These are phyloP conservation scores for Annona squamosa DNA, from an alignment of 164 flowering plant genomes.

Conservation along the genomic window DNA sequence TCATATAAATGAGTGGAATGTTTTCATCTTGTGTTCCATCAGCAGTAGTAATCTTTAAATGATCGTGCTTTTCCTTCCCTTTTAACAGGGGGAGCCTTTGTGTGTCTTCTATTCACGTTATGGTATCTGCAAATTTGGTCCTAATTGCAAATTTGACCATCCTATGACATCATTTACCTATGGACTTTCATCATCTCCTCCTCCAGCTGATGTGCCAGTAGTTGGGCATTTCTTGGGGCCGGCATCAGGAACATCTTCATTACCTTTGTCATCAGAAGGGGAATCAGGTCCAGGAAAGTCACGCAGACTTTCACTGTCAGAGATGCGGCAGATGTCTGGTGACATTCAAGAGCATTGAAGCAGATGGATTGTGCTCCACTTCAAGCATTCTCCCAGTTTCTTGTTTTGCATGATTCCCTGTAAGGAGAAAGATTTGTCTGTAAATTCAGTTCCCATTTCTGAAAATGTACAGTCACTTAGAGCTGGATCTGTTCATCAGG, in stretches of 20 bases:
- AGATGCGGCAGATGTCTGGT: conserved; percentile 60
- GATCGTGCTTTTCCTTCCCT: conserved; percentile 4
- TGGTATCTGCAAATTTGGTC: conserved; percentile 97
- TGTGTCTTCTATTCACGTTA: conserved; percentile 90
- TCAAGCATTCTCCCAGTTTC: conserved; percentile 25
- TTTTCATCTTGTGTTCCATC: too few relatives aligned
- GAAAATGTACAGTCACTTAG: conserved; percentile 58
- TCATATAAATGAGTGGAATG: too few relatives aligned
- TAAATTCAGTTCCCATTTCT: conserved; percentile 54
- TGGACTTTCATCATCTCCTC: conserved; percentile 44
- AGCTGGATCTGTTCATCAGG: conserved; percentile 37
- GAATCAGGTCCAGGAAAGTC: conserved; percentile 52
- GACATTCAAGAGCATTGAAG: conserved; percentile 40
- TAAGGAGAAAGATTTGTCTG: conserved; percentile 30
- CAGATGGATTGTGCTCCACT: conserved; percentile 37
- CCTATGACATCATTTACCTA: conserved; percentile 75
- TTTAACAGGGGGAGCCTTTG: conserved; percentile 78
- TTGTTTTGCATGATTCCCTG: conserved; percentile 26
- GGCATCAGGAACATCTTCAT: conserved; percentile 49
- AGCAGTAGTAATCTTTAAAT: conserved; percentile 2
- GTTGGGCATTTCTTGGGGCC: conserved; percentile 52
- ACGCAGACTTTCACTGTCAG: conserved; percentile 57
- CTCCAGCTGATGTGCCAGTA: conserved; percentile 51
- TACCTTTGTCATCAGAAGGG: conserved; percentile 55
- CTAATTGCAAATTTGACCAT: conserved; percentile 97